These are phyloP conservation scores for Mycena kentingensis DNA, from an alignment of 768 basidiomycete genomes.

Conservation along the genomic window DNA sequence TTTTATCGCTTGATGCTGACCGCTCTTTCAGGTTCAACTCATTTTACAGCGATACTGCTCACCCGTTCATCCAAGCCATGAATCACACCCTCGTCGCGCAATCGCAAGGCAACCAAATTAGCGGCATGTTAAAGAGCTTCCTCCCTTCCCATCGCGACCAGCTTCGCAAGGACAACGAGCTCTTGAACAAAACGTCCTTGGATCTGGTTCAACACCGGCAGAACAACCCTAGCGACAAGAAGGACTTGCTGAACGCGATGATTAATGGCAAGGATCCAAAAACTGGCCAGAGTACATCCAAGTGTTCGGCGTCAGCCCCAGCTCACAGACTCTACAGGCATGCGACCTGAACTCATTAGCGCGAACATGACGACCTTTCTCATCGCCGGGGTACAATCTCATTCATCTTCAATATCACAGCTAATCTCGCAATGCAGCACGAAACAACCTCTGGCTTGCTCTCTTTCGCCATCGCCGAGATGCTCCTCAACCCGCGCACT, in stretches of 20 bases:
- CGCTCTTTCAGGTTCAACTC: slow-evolving; percentile 43
- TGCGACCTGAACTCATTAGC: no score
- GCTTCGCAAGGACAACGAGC: slow-evolving; percentile 38
- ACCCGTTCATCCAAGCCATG: slow-evolving; percentile 43
- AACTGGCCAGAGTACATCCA: slow-evolving; percentile 34
- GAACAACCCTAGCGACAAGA: slow-evolving; percentile 38
- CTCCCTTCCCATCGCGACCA: background rate
- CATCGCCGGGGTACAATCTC: slow-evolving; percentile 41
- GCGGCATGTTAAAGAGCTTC: slow-evolving; percentile 11
- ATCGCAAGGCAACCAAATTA: slow-evolving; percentile 33
- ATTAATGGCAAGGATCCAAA: slow-evolving; percentile 43
- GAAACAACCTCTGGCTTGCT: slow-evolving; percentile 34
- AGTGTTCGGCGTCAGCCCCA: slow-evolving; percentile 6
- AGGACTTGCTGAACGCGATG: slow-evolving; percentile 50
- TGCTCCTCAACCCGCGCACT: slow-evolving; percentile 31
- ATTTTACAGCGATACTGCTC: slow-evolving; percentile 40
- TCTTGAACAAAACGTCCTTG: slow-evolving; percentile 43
- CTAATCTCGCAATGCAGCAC: background rate
- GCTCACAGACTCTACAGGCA: no score
- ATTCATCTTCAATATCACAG: background rate
- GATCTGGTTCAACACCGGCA: slow-evolving; percentile 43
- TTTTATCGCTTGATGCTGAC: slow-evolving; percentile 1
- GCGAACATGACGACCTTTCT: slow-evolving; percentile 47
- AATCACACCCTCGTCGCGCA: slow-evolving; percentile 42
- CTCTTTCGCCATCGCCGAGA: slow-evolving; percentile 42